Conservation (phyloP, 2,329 filamentous ascomycete genomes). For the Septoria petroselini region DNA sequence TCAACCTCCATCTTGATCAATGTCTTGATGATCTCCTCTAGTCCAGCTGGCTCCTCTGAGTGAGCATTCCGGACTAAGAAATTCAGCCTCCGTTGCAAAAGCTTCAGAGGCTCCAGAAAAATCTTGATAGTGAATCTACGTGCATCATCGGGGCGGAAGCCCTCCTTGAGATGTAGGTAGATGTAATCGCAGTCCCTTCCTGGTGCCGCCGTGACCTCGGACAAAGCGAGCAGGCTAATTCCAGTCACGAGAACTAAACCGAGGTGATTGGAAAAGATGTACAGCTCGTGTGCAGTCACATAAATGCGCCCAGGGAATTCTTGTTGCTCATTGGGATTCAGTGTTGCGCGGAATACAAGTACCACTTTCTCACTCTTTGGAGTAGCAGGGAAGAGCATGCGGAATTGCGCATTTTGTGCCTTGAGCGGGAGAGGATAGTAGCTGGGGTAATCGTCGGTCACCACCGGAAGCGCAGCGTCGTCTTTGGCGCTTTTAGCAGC, state of each 20-base stretch:
- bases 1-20: constrained; percentile 72
- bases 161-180: constrained; percentile 70
- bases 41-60: constrained; percentile 63
- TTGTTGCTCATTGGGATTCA: constrained; percentile 72
- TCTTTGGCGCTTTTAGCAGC: constrained; percentile 18
- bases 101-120: constrained; percentile 80
- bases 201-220: constrained; percentile 83
- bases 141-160: constrained; percentile 60
- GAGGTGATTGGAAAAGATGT: constrained; percentile 94
- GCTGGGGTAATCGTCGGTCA: constrained; percentile 60
- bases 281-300: constrained; percentile 80
- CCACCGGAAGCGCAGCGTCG: constrained; percentile 3
- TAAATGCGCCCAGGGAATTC: constrained; percentile 83
- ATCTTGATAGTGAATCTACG: constrained; percentile 83
- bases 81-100: constrained; percentile 81
- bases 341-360: constrained; percentile 88
- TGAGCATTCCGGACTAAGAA: constrained; percentile 78
- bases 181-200: constrained; percentile 92
- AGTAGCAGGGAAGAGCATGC: constrained; percentile 81
- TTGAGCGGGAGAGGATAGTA: constrained; percentile 71
- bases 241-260: constrained; percentile 82
- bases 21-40: constrained; percentile 67
- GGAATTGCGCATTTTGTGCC: constrained; percentile 88
- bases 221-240: constrained; percentile 70
- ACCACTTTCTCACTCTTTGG: constrained; percentile 76